These are phyloP conservation scores for Cercospora sp. DNA, from an alignment of 2,329 filamentous ascomycete species.

Conservation along the genomic window DNA sequence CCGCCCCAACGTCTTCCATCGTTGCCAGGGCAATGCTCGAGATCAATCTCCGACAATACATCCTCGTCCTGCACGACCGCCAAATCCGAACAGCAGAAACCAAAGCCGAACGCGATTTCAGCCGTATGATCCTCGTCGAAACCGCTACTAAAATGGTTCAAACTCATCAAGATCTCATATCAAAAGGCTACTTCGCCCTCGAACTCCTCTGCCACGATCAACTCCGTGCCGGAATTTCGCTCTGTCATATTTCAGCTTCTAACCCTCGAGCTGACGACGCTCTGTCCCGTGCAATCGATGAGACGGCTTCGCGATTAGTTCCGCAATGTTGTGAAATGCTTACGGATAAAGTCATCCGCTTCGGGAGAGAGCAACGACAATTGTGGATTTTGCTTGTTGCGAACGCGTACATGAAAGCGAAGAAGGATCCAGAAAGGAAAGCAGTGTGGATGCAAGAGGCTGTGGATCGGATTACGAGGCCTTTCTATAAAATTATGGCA, in stretches of 20 bases:
- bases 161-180: constrained; percentile 30
- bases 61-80: constrained; percentile 36
- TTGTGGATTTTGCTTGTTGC: constrained; percentile 37
- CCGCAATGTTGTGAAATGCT: constrained; percentile 35
- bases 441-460: constrained; percentile 37
- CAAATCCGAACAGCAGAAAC: constrained; percentile 33
- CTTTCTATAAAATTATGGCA: constrained; percentile 39
- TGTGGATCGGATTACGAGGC: constrained; percentile 34
- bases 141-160: constrained; percentile 34
- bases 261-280: constrained; percentile 31
- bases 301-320: constrained; percentile 28
- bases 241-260: constrained; percentile 32
- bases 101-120: constrained; percentile 34
- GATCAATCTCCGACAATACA: constrained; percentile 38
- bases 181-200: constrained; percentile 31
- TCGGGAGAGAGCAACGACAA: constrained; percentile 36
- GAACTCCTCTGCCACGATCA: constrained; percentile 35
- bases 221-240: constrained; percentile 34
- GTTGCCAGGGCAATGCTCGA: constrained; percentile 31
- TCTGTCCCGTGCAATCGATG: constrained; percentile 28
- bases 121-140: constrained; percentile 35
- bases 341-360: constrained; percentile 34
- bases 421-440: constrained; percentile 29
- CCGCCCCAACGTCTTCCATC: constrained; percentile 8
- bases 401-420: constrained; percentile 32